Evolutionary conservation across 2,329 filamentous ascomycete species (phyloP).

Genomic region (Penicillium sp.): DNA sequence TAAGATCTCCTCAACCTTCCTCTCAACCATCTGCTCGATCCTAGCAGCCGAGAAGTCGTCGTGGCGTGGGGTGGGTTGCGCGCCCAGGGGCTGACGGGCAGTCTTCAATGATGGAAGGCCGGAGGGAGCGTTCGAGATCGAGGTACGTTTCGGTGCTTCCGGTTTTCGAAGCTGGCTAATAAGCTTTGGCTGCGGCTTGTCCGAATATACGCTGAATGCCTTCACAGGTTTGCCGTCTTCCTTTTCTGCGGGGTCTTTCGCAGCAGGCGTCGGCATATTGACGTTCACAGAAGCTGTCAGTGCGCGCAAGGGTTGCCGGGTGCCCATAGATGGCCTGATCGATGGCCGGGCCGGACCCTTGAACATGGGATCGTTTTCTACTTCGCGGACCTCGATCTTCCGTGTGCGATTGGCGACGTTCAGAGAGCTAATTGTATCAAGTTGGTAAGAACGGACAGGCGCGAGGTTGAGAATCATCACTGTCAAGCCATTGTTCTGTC

Average conservation of each 20-base stretch:
- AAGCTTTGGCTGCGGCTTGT: slow-evolving; percentile 56
- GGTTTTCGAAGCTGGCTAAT: slow-evolving; percentile 39
- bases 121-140: slow-evolving; percentile 36
- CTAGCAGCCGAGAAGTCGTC: slow-evolving; percentile 65
- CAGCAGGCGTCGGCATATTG: slow-evolving; percentile 58
- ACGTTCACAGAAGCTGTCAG: slow-evolving; percentile 74
- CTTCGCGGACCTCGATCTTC: slow-evolving; percentile 91
- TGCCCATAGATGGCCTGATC: slow-evolving; percentile 43
- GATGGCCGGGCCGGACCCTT: slow-evolving; percentile 67
- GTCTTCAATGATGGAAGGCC: slow-evolving; percentile 54
- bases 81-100: slow-evolving; percentile 33
- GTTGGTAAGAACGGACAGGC: slow-evolving; percentile 85
- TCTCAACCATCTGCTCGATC: slow-evolving; percentile 89
- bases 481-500: slow-evolving; percentile 92
- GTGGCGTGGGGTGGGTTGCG: slow-evolving; percentile 39
- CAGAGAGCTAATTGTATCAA: slow-evolving; percentile 88
- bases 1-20: slow-evolving; percentile 85
- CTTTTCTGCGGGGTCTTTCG: slow-evolving; percentile 52
- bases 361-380: slow-evolving; percentile 92
- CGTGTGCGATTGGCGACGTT: slow-evolving; percentile 96
- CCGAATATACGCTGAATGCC: slow-evolving; percentile 82
- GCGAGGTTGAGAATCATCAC: slow-evolving; percentile 96
- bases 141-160: slow-evolving; percentile 49
- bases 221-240: slow-evolving; percentile 72
- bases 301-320: slow-evolving; percentile 76